Evolutionary conservation across 306 rosid species (phyloP), one percentile per base, ranked within the genome.

Genomic region (Begonia loranthoides): DNA sequence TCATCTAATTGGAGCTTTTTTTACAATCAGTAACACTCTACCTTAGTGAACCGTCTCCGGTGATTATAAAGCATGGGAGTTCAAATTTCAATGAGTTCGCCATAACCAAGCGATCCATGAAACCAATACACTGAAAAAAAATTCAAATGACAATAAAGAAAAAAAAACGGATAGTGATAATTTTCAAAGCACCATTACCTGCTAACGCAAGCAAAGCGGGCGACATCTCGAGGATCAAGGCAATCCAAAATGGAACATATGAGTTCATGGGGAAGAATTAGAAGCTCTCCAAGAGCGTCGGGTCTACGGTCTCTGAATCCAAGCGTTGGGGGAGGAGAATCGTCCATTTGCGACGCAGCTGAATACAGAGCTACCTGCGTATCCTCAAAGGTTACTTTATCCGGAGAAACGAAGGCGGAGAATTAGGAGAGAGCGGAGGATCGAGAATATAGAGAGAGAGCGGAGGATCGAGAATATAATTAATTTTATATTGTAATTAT

Each of bases 161-260:
- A n/a, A n/a, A n/a, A n/a, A n/a, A n/a, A n/a, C n/a, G n/a, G n/a
- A n/a, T n/a, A n/a, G n/a, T n/a, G n/a, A n/a, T n/a, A n/a, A n/a
- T n/a, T n/a, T n/a, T n/a, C n/a, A n/a, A n/a, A n/a, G n/a, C n/a
- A n/a, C n/a, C n/a, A n/a, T n/a, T n/a, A 90, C 97, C 95, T 90
- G 94, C 94, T 85, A 52, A 76, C 97, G 63, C 95, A 90, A 39
- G 97, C 80, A 44, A 85, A 49, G 57, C 87, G 86, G 66, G 92
- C 77, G 51, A 73, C 67, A 40, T 85, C 95, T 22, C 83, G 82
- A 48, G 87, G 80, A 51, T 83, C 34, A 67, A 90, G 87, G 10
- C 41, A 62, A 16, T 85, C 97, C 47, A 85, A 41, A 55, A 90
- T 67, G 16, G 77, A 12, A 60, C 93, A 82, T 72, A 85, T 52